Base-by-base conservation (phyloP, 2,329 filamentous ascomycete species). In the Geoglossum cookeanum region DNA sequence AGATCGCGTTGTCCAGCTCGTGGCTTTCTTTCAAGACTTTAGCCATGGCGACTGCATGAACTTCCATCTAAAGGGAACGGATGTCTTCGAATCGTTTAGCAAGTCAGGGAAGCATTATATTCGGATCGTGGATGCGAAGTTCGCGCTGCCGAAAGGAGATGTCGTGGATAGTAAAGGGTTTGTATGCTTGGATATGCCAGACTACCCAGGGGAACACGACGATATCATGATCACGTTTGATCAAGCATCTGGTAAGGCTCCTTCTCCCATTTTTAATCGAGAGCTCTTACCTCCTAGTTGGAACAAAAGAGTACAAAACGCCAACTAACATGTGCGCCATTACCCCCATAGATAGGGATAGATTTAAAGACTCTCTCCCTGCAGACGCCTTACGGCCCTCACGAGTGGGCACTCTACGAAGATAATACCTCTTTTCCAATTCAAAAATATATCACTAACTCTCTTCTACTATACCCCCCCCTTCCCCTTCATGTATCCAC, bases 151-250 rank as follows among this genome's bases (percentile, higher is more conserved):
- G 3, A 82, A 75, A 58, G 70, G 71, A 56, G 71, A 72, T 45
- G 68, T 72, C 17, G 72, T 76, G 55, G 71, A 72, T 3, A 68
- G 83, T 60, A 79, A 81, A 66, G 78, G 81, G 30, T 95, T 91
- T 71, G 77, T 94, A 44, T 92, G 87, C 67, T 71, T 95, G 59
- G 90, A 95, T 68, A 79, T 89, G 68, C 84, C 89, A 17, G 89
- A 95, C 64, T 86, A 94, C 68, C 87, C 89, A 0, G 87, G 87
- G 55, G 90, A 95, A 71, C 88, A 95, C 69, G 90, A 95, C 68
- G 90, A 96, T 71, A 87, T 96, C 62, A 79, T 83, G 9, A 83
- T 96, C 64, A 70, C 83, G 60, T 96, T 96, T 73, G 88, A 94
- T 61, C 83, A 76, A 51, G 84, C 87, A 67, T 74, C 77, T 65